These are phyloP conservation scores for Oryza australiensis DNA, from an alignment of 176 grass and related monocot species.

Conservation along the genomic window DNA sequence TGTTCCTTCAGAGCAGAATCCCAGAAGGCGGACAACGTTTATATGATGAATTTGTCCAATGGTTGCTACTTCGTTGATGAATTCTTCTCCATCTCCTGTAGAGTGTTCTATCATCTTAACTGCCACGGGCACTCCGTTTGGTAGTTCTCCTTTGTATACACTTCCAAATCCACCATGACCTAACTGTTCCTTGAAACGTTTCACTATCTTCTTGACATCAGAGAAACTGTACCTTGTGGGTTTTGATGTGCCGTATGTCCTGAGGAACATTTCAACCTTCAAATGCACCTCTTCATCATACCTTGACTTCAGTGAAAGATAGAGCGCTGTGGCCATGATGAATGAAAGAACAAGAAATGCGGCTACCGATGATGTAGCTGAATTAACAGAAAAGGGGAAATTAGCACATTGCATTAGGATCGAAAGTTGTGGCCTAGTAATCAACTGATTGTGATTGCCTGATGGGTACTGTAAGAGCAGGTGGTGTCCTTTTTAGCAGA, in stretches of 20 bases:
- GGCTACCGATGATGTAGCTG: constrained; percentile 21
- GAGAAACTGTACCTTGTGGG: constrained; percentile 56
- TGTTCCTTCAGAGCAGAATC: constrained; percentile 48
- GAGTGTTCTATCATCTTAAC: constrained; percentile 60
- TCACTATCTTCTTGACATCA: constrained; percentile 62
- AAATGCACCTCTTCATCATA: constrained; percentile 43
- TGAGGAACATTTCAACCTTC: constrained; percentile 64
- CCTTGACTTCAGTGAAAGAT: constrained; percentile 33
- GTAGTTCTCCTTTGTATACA: constrained; percentile 55
- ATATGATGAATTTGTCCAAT: constrained; percentile 57
- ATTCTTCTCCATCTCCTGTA: constrained; percentile 49
- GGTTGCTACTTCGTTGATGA: constrained; percentile 71
- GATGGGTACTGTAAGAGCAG: no score
- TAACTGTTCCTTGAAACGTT: constrained; percentile 45
- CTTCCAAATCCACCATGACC: constrained; percentile 62
- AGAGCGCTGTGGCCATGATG: constrained; percentile 15
- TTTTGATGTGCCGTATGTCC: constrained; percentile 41
- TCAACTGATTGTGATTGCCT: no score
- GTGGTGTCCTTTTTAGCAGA: no score
- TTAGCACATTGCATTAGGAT: background rate
- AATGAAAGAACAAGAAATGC: constrained; percentile 20
- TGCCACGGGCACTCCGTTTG: constrained; percentile 59
- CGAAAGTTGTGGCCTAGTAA: background rate
- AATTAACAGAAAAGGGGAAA: background rate
- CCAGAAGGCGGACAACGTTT: constrained; percentile 49